Percentiles rank a stretch among this genome's conserved stretches.
Evolutionary conservation across 2,329 filamentous ascomycete genomes (phyloP).

Genomic region (Reticulascus tulasneorum): DNA sequence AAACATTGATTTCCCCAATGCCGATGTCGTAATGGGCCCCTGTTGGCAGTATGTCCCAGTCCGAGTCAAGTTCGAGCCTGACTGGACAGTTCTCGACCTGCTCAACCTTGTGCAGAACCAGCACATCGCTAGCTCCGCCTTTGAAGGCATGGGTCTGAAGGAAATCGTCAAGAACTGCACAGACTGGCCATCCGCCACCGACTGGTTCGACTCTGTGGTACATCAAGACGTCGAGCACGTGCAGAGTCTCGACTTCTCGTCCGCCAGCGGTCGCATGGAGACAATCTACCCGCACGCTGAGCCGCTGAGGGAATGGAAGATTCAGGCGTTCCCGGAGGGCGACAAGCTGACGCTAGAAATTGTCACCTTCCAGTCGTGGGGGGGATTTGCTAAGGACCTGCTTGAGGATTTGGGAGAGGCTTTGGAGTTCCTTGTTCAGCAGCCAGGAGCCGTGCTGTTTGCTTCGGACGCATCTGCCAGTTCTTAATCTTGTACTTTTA

Average conservation of each 20-base stretch:
- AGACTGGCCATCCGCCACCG: slow-evolving; percentile 33
- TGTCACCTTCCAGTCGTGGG: slow-evolving; percentile 56
- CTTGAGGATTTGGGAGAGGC: slow-evolving; percentile 44
- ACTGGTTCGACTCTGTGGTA: slow-evolving; percentile 53
- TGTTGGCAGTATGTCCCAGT: slow-evolving; percentile 66
- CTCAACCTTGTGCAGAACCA: slow-evolving; percentile 52
- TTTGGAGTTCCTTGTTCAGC: slow-evolving; percentile 34
- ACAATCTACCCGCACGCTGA: slow-evolving; percentile 57
- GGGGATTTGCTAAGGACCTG: slow-evolving; percentile 43
- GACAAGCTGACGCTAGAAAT: slow-evolving; percentile 53
- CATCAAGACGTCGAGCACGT: slow-evolving; percentile 60
- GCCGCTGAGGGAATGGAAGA: slow-evolving; percentile 53
- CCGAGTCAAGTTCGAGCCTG: slow-evolving; percentile 49
- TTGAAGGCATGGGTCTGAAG: slow-evolving; percentile 50
- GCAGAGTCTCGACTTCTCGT: slow-evolving; percentile 44
- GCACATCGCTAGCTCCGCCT: slow-evolving; percentile 51
- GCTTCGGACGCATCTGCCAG: slow-evolving; percentile 2
- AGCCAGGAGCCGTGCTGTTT: slow-evolving; percentile 28
- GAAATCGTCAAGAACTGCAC: slow-evolving; percentile 49
- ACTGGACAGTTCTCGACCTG: slow-evolving; percentile 49
- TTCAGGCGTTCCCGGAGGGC: slow-evolving; percentile 55
- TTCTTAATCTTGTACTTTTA: neutral
- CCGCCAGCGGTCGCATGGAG: slow-evolving; percentile 40
- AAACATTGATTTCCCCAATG: slow-evolving; percentile 51
- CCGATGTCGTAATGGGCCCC: slow-evolving; percentile 57